Base-by-base conservation (phyloP, 495 filamentous ascomycete species). In the Penicillium soppii region DNA sequence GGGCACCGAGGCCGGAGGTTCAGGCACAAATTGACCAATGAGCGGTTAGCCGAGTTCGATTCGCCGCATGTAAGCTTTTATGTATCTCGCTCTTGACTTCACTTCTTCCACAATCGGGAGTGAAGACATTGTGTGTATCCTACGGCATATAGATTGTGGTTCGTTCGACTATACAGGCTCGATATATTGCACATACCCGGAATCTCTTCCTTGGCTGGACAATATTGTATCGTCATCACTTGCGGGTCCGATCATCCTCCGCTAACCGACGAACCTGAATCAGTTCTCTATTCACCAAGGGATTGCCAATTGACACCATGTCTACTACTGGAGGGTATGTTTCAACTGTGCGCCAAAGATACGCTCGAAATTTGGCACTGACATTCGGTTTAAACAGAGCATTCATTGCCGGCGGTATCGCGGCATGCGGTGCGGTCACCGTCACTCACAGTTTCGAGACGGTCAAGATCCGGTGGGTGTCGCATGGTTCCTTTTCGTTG, bases 381-480 rank as follows among this genome's bases (percentile, higher is more conserved):
- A 69, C 39, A n/a, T 4, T 20, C 12, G 22, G 0, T 47, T 40
- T 35, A 15, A 35, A 25, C 44, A 85, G 82, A 36, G 80, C 82
- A 8, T 99, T 99, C 78, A 80, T 97, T 56, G 91, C 94, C 21
- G 94, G 94, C 67, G 94, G 94, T 53, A 88, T 97, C 65, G 94
- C 94, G 57, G 94, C 95, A 45, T 96, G 91, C 72, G 94, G 94
- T 56, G 94, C 94, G 45, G 95, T 99, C 43, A 97, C 94, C 4
- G 92, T 95, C 39, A 99, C 94, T 32, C 94, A 99, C 70, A 90
- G 91, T 52, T 97, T 97, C 75, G 94, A 99, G 73, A 97, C 94
- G 6, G 91, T 97, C 50, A 99, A 99, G 83, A 99, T 97, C 66
- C 89, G 92, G 88, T 92, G 63, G 46, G 73, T 46, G 9, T 17